A percentile compares a stretch with the other conserved stretches of the same genome.
Evolutionary conservation across 345 rosid species (phyloP).

Genomic region (Sonneratia caseolaris): DNA sequence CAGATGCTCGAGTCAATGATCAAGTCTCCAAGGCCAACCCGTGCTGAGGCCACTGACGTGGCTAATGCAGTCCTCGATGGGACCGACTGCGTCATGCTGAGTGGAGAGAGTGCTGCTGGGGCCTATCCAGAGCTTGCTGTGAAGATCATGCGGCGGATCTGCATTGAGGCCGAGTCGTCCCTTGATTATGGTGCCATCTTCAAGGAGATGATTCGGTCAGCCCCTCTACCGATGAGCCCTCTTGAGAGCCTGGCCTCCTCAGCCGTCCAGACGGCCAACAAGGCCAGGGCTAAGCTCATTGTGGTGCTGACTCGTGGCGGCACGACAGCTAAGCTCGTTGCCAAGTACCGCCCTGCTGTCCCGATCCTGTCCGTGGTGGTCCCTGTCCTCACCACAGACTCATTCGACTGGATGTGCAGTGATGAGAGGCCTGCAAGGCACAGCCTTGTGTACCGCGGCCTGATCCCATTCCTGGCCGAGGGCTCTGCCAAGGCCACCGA

Average conservation of each 20-base stretch:
- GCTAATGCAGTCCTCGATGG: slow-evolving; percentile 91
- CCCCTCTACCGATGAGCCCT: slow-evolving; percentile 94
- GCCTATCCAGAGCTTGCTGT: slow-evolving; percentile 83
- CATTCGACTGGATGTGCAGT: slow-evolving; percentile 81
- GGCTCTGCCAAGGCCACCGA: slow-evolving; percentile 93
- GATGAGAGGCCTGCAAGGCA: slow-evolving; percentile 92
- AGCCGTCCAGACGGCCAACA: slow-evolving; percentile 84
- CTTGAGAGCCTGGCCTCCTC: slow-evolving; percentile 92
- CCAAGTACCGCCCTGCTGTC: slow-evolving; percentile 91
- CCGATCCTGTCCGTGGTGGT: slow-evolving; percentile 86
- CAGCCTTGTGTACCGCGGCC: slow-evolving; percentile 75
- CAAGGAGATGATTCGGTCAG: slow-evolving; percentile 77
- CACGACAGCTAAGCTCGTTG: slow-evolving; percentile 75
- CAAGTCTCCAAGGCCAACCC: slow-evolving; percentile 86
- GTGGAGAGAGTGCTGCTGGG: slow-evolving; percentile 91
- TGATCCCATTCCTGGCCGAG: slow-evolving; percentile 73
- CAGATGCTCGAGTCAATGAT: slow-evolving; percentile 96
- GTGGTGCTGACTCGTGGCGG: slow-evolving; percentile 88
- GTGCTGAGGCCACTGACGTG: slow-evolving; percentile 92
- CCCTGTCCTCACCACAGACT: slow-evolving; percentile 72
- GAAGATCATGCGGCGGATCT: slow-evolving; percentile 70
- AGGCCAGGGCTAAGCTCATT: slow-evolving; percentile 76
- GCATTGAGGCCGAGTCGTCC: slow-evolving; percentile 77
- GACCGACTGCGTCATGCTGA: slow-evolving; percentile 87
- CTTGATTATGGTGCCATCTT: slow-evolving; percentile 72